Percentiles rank a stretch among this genome's conserved stretches.
These are phyloP conservation scores for Clitoria ternatea DNA, from an alignment of 306 rosid genomes.

Conservation along the genomic window DNA sequence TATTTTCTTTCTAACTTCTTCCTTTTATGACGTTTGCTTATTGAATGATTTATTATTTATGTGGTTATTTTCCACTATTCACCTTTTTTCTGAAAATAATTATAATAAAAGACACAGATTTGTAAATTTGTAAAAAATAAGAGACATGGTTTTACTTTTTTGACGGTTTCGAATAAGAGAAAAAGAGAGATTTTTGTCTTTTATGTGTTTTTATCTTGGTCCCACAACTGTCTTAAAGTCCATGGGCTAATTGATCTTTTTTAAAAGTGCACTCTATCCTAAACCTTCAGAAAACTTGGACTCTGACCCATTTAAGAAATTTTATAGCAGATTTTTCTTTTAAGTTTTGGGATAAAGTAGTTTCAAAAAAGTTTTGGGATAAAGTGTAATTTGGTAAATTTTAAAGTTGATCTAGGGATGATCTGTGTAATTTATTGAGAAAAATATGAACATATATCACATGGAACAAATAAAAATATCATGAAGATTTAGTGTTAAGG, in stretches of 20 bases:
- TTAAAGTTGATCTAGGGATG: too few relatives aligned
- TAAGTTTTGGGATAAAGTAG: too few relatives aligned
- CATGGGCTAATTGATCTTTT: slow-evolving; percentile 33
- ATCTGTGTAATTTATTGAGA: too few relatives aligned
- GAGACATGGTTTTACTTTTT: too few relatives aligned
- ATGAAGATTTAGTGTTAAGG: background rate
- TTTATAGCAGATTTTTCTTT: too few relatives aligned
- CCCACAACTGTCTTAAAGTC: slow-evolving; percentile 27
- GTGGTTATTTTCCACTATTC: background rate
- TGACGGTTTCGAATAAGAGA: background rate
- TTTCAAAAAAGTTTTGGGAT: too few relatives aligned
- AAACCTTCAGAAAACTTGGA: too few relatives aligned
- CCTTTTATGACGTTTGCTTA: background rate
- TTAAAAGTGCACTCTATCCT: slow-evolving; percentile 32
- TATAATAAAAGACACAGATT: background rate
- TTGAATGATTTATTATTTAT: slow-evolving; percentile 7
- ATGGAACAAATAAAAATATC: too few relatives aligned
- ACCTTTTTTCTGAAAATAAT: background rate
- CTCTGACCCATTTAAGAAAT: too few relatives aligned
- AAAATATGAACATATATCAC: too few relatives aligned
- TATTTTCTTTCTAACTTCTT: background rate
- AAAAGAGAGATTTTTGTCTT: slow-evolving; percentile 29
- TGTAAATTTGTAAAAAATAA: too few relatives aligned
- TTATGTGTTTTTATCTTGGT: slow-evolving; percentile 36
- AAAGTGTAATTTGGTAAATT: too few relatives aligned